Conservation (phyloP, 805 yeast genomes). For the Kockiozyma suomiensis region DNA sequence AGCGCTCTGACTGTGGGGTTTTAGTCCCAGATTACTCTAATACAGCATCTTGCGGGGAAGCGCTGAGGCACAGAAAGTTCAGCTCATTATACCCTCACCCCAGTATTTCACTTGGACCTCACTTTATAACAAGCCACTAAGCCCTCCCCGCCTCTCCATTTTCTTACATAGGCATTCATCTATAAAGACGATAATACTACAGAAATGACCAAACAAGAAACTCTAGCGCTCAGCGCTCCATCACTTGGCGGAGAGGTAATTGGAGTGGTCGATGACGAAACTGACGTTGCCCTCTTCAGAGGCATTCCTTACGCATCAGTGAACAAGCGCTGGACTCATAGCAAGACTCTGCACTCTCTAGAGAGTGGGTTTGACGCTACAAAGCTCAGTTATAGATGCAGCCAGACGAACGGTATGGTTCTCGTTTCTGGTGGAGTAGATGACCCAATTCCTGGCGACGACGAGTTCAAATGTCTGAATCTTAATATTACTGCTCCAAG, state of each 20-base stretch:
- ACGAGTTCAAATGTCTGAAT: conserved; percentile 42
- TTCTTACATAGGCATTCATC: too few species aligned
- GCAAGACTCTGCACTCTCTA: conserved; percentile 4
- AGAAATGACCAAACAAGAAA: not conserved
- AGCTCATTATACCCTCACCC: too few species aligned
- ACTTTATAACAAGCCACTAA: too few species aligned
- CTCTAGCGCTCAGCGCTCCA: not conserved
- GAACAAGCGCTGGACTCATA: conserved; percentile 18
- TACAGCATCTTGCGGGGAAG: too few species aligned
- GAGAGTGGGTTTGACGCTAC: conserved; percentile 17
- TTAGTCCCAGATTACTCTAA: too few species aligned
- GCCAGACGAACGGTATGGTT: not conserved
- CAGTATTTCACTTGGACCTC: too few species aligned
- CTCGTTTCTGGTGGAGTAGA: not conserved
- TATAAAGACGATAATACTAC: too few species aligned
- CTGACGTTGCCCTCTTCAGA: conserved; percentile 3
- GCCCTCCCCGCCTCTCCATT: too few species aligned
- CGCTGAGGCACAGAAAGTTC: too few species aligned
- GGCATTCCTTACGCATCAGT: conserved; percentile 18
- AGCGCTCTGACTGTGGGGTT: too few species aligned
- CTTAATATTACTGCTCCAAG: conserved; percentile 39
- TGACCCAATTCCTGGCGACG: conserved; percentile 12
- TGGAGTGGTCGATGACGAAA: not conserved
- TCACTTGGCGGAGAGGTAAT: not conserved
- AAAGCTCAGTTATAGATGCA: conserved; percentile 10